Conservation (phyloP, 495 filamentous ascomycete genomes). For the Aspergillus sclerotioniger region DNA sequence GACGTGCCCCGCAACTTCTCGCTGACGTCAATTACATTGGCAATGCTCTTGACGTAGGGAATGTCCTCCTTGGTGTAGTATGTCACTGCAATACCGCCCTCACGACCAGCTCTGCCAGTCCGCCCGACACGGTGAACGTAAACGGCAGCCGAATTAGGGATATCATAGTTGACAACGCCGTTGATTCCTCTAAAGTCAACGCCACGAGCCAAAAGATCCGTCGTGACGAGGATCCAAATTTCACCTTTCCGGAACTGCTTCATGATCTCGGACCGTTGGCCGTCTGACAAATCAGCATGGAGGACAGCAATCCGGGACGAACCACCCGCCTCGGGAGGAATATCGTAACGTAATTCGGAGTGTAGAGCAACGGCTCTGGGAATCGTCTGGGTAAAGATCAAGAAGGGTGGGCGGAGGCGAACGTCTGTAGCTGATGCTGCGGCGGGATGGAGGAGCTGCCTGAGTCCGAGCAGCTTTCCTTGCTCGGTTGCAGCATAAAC, state of each 20-base stretch:
- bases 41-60: slow-evolving; percentile 83
- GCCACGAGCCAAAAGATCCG: slow-evolving; percentile 84
- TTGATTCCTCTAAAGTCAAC: slow-evolving; percentile 91
- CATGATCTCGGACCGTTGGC: slow-evolving; percentile 75
- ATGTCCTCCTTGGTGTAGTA: slow-evolving; percentile 95
- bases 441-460: slow-evolving; percentile 85
- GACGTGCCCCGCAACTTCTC: slow-evolving; percentile 57
- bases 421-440: slow-evolving; percentile 54
- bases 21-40: slow-evolving; percentile 83
- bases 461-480: slow-evolving; percentile 88
- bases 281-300: slow-evolving; percentile 80
- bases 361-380: slow-evolving; percentile 83
- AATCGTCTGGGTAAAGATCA: slow-evolving; percentile 95
- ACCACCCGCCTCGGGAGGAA: slow-evolving; percentile 82
- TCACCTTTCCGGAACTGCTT: slow-evolving; percentile 86
- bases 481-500: slow-evolving; percentile 89
- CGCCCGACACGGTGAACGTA: slow-evolving; percentile 94
- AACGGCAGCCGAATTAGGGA: slow-evolving; percentile 79
- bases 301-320: slow-evolving; percentile 84
- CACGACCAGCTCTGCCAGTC: slow-evolving; percentile 82
- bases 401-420: slow-evolving; percentile 78
- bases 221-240: slow-evolving; percentile 94
- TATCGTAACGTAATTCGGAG: slow-evolving; percentile 90
- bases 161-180: slow-evolving; percentile 94
- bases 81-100: slow-evolving; percentile 88